Evolutionary conservation across 2,329 filamentous ascomycete genomes (phyloP), one percentile per base, ranked within the genome.

Genomic region (Trichoderma oligosporum): DNA sequence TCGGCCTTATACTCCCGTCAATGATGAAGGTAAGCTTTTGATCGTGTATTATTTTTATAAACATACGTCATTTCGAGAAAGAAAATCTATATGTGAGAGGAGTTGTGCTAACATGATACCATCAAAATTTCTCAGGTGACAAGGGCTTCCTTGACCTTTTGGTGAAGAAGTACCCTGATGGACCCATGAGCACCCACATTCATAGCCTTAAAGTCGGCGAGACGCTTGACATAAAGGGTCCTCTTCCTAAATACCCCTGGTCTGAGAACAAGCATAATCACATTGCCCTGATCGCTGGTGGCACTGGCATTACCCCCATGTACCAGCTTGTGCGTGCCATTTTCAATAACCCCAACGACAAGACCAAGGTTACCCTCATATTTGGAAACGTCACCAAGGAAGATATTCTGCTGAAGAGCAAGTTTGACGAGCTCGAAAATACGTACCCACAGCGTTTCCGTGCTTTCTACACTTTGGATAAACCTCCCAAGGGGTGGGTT

Each of bases 261-360:
- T 71, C 83, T 53, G 70, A 86, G 65, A 97, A 97, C 83, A 97
- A 96, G 83, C 92, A 97, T 78, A 78, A 89, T 60, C 91, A 97
- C 79, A 84, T 95, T 66, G 87, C 84, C 36, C 80, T 93, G 63
- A 83, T 99, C 62, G 91, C 93, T n/a, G 94, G 94, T 67, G 94
- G 94, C 63, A 97, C 94, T 7, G 94, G 94, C 61, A 96, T 99
- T 73, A 94, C 94, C 9, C 94, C 94, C 65, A 97, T 97, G 93
- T 97, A 89, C 81, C 94, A 99, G 80, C 85, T 99, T 44, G 80
- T 85, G 63, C 90, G 90, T 61, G 82, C 86, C 70, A 96, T 99
- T 77, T 96, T 97, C 85, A 90, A 87, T 76, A 96, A 97, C 83
- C 91, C 93, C 60, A 84, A 89, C 41, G 94, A 99, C 78, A 92